phyloP scores from a whole-genome alignment of 495 filamentous ascomycete genomes.

The Aspergillus homomorphus region DNA sequence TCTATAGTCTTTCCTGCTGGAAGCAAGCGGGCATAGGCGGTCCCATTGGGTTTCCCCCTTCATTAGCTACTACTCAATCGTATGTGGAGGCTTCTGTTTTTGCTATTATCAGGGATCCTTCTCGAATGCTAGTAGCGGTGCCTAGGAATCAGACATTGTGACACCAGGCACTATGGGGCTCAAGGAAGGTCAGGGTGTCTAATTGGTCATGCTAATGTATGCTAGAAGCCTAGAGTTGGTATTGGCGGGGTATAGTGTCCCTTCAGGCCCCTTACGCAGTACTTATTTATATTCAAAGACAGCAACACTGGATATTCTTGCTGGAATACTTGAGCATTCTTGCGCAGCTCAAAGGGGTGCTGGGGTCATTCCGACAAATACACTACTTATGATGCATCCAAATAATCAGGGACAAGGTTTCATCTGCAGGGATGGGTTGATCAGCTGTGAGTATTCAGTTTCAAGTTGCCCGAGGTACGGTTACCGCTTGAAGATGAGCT shows the following conservation, averaged over 20 bases:
- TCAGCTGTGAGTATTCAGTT: not conserved
- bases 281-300: not conserved
- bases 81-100: not conserved
- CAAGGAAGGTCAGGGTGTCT: not conserved
- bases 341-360: no score
- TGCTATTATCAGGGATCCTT: not conserved
- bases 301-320: not conserved
- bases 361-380: no score
- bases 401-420: not conserved
- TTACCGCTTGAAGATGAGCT: not conserved
- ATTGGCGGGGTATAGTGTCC: conserved; percentile 1
- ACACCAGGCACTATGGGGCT: not conserved
- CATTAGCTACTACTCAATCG: no score
- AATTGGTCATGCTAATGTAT: not conserved
- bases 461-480: not conserved
- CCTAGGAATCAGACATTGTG: no score
- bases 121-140: not conserved
- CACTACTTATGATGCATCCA: no score
- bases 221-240: not conserved
- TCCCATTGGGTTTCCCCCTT: conserved; percentile 11
- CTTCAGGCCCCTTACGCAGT: no score
- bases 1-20: conserved; percentile 13
- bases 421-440: not conserved
- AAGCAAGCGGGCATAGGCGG: conserved; percentile 6
- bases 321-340: not conserved